Percentiles rank a stretch among this genome's conserved stretches.
Conservation (phyloP, 768 basidiomycete species). For the Lentinula sp. region DNA sequence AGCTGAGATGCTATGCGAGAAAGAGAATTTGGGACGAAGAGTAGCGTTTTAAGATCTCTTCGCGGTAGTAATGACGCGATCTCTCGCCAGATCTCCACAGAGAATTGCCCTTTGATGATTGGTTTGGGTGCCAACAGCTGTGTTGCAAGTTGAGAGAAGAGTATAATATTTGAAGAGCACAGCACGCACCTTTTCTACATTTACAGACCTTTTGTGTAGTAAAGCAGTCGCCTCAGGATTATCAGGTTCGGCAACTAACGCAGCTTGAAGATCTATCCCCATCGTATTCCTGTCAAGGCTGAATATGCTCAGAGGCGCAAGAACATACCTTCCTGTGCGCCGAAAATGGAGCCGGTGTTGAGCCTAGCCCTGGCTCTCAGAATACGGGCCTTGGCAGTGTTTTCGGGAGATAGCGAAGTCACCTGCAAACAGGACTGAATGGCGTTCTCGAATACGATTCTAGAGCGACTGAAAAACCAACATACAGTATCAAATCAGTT, state of each 20-base stretch:
- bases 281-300: conserved; percentile 3
- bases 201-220: conserved; percentile 47
- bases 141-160: not conserved
- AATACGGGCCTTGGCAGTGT: conserved; percentile 54
- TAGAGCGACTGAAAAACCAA: conserved; percentile 36
- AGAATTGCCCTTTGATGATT: conserved; percentile 48
- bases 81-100: conserved; percentile 68
- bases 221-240: conserved; percentile 63
- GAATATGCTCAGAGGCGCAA: conserved; percentile 1
- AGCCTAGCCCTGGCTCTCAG: conserved; percentile 63
- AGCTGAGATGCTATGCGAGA: conserved; percentile 66
- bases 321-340: conserved; percentile 58
- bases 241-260: conserved; percentile 57
- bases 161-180: not conserved
- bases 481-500: not conserved
- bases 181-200: conserved; percentile 49
- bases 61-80: conserved; percentile 57
- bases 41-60: conserved; percentile 57
- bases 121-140: conserved; percentile 19
- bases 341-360: conserved; percentile 50
- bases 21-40: conserved; percentile 59
- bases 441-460: conserved; percentile 66
- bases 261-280: conserved; percentile 56
- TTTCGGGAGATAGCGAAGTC: conserved; percentile 42
- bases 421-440: conserved; percentile 66